Conservation (phyloP, 2,329 filamentous ascomycete species). For the Cladosporium cucumerinum region DNA sequence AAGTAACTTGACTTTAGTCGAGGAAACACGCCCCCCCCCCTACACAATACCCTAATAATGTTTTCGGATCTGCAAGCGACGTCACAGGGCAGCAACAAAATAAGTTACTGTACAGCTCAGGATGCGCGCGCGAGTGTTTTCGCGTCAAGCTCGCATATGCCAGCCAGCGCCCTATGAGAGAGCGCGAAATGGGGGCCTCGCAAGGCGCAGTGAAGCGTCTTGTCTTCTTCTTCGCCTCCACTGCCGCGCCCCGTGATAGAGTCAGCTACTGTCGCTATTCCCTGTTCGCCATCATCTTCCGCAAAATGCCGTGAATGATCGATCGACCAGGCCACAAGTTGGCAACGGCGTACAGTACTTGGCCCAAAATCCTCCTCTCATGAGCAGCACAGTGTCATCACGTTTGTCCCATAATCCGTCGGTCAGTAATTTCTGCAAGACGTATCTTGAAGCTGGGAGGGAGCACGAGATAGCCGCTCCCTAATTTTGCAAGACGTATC, state of each 20-base stretch:
- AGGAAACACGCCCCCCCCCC: not conserved
- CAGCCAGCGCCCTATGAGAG: not conserved
- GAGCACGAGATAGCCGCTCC: not conserved
- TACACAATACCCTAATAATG: not conserved
- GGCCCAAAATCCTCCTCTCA: slow-evolving; percentile 1
- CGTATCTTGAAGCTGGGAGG: no score
- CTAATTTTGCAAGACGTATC: not conserved
- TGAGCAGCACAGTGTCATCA: not conserved
- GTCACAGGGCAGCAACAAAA: not conserved
- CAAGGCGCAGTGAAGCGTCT: not conserved
- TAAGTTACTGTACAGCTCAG: no score
- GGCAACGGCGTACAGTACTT: slow-evolving; percentile 11
- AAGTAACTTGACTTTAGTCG: no score
- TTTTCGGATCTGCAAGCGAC: not conserved
- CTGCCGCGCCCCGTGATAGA: not conserved
- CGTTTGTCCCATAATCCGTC: not conserved
- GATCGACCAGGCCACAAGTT: slow-evolving; percentile 5
- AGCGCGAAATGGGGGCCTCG: not conserved
- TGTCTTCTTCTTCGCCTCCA: not conserved
- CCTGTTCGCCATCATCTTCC: slow-evolving; percentile 2
- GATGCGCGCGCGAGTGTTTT: not conserved
- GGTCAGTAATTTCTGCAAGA: not conserved
- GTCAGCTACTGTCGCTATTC: not conserved
- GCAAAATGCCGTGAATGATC: not conserved
- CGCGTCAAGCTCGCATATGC: not conserved